phyloP scores from a whole-genome alignment of 495 filamentous ascomycete genomes.

The Aspergillus wentii region DNA sequence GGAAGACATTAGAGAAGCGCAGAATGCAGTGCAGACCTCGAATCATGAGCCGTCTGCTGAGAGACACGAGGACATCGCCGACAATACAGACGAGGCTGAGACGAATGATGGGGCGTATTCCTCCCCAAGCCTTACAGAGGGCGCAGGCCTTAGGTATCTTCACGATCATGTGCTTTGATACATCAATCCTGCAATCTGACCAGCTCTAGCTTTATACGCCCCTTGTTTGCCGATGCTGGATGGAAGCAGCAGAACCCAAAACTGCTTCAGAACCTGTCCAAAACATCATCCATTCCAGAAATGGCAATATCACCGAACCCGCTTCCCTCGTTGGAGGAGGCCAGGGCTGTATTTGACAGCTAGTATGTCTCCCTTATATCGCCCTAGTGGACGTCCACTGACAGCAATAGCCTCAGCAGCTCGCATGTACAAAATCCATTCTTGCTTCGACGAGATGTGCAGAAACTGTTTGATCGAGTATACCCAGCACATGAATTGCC shows the following conservation, averaged over 20 bases:
- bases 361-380: constrained; percentile 19
- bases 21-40: constrained; percentile 1
- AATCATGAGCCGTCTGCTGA: too few species aligned
- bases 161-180: background rate
- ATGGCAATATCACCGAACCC: constrained; percentile 12
- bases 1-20: background rate
- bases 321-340: constrained; percentile 14
- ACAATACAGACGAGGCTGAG: too few species aligned
- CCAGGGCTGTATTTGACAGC: constrained; percentile 15
- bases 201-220: constrained; percentile 27
- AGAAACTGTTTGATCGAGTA: constrained; percentile 8
- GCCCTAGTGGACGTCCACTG: too few species aligned
- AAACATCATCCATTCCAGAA: constrained; percentile 10
- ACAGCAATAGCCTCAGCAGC: constrained; percentile 12
- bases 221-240: constrained; percentile 18
- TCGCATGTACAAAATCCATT: constrained; percentile 25
- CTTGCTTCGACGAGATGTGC: constrained; percentile 17
- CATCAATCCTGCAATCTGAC: too few species aligned
- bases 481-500: too few species aligned
- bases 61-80: too few species aligned
- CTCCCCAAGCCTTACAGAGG: constrained; percentile 18
- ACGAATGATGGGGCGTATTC: too few species aligned
- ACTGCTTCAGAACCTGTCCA: constrained; percentile 17
- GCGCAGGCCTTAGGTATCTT: constrained; percentile 19
- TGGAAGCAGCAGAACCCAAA: constrained; percentile 22